Base-by-base conservation (phyloP, 805 yeast genomes). In the Candida tibetensis region DNA sequence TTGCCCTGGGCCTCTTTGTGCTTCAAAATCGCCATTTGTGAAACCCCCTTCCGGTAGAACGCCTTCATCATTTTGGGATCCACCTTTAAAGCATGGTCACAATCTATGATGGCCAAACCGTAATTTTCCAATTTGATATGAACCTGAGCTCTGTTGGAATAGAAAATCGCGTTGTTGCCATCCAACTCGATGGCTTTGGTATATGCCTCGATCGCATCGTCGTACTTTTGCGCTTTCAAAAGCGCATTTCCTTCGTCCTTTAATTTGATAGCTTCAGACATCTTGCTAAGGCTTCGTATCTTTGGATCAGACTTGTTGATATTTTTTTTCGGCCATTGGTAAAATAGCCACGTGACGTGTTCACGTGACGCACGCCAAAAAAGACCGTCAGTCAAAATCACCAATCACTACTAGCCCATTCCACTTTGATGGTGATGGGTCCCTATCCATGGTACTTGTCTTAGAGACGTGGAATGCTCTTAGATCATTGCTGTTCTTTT, bases 71-170 rank as follows among this genome's bases (percentile, higher is more conserved):
- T 84, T 14, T 65, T 55, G 1, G 81, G 74, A 55, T 91, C 88
- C 7, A 82, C 52, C 33, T 71, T 74, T 30, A 93, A 71, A 1
- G 97, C 86, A 30, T 66, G 63, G 23, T 81, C 76, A 49, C 95
- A 81, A 58, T 90, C 96, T n/a, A 60, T 67, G 2, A 90, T 74
- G 1, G 96, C 95, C 37, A 78, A 70, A 3, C 96, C 98, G 58
- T 83, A 90, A 51, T 82, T 82, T 58, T 91, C 99, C 39, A 81
- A 60, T 52, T 88, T 86, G 54, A 91, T 79, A 49, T 89, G 82
- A 1, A 88, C 95, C 57, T 88, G 89, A 0, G 98, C 96, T 46
- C 96, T 72, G 62, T 91, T 91, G 7, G 96, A 28, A 55, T 71
- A 87, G 45, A 82, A 79, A 22, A 81, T 72, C 2, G 85, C 77